Percentiles rank a stretch among this genome's conserved stretches.
Conservation (phyloP, 2,329 filamentous ascomycete genomes). For the Fusarium bactridioides region DNA sequence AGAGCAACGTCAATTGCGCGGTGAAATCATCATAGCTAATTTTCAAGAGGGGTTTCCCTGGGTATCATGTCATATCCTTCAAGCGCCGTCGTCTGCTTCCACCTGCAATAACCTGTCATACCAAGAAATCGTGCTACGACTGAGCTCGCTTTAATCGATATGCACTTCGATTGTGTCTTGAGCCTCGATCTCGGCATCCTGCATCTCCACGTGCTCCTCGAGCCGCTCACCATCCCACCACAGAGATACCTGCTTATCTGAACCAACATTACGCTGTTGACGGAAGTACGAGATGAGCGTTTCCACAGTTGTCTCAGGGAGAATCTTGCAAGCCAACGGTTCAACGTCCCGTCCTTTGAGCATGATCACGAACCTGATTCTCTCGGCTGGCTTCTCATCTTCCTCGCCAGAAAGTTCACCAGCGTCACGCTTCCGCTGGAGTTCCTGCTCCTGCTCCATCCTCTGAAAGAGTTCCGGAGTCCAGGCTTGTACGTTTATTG, state of each 20-base stretch:
- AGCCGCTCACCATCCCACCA: slow-evolving; percentile 80
- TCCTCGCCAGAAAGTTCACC: slow-evolving; percentile 51
- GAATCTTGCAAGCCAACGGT: slow-evolving; percentile 60
- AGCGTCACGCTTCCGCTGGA: slow-evolving; percentile 52
- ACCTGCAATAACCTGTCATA: neutral
- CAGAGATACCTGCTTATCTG: slow-evolving; percentile 65
- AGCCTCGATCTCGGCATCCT: slow-evolving; percentile 76
- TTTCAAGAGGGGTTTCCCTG: slow-evolving; percentile 31
- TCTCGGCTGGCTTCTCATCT: slow-evolving; percentile 36
- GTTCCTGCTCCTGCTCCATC: slow-evolving; percentile 59
- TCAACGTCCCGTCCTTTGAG: slow-evolving; percentile 62
- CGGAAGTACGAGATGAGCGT: slow-evolving; percentile 71
- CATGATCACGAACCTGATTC: slow-evolving; percentile 57
- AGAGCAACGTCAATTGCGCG: neutral
- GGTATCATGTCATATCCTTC: slow-evolving; percentile 44
- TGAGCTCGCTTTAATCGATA: neutral
- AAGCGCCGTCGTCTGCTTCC: slow-evolving; percentile 11
- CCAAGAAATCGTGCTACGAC: neutral
- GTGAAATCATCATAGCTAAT: slow-evolving; percentile 1
- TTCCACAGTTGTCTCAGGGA: slow-evolving; percentile 64
- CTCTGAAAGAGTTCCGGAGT: slow-evolving; percentile 68
- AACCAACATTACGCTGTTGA: slow-evolving; percentile 58
- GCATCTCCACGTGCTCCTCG: slow-evolving; percentile 65
- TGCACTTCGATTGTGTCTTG: slow-evolving; percentile 79
- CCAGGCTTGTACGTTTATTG: slow-evolving; percentile 80